Base-by-base conservation (phyloP, 129 eudicot species). In the Erigeron canadensis region DNA sequence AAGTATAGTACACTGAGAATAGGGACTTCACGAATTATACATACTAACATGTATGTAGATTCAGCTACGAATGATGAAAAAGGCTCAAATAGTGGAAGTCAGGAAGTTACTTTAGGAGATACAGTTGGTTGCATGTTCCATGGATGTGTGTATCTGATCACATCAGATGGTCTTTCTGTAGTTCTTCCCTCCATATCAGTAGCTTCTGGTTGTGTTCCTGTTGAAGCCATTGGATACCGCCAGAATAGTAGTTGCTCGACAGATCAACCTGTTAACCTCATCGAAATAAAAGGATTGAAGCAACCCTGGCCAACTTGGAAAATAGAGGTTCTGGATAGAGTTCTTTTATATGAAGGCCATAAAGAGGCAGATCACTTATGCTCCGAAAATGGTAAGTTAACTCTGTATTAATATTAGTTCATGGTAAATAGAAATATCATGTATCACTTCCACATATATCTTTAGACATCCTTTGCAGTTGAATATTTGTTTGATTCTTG, bases 301-400 rank as follows among this genome's bases (percentile, higher is more conserved):
- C 80, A 79, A 63, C 84, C 89, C 47, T 82, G 85, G 82, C 82
- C 91, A 73, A 80, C 93, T 53, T 90, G 97, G 96, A 90, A 87
- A 86, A 61, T 84, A 70, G 98, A 86, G 79, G 77, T 94, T 51
- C 76, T 94, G 81, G 98, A 94, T 80, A 86, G 93, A 83, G 86
- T 82, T 63, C 89, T 94, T 77, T 38, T 94, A 46, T 90, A 84
- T 64, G 98, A 94, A 84, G 95, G 92, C 71, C 84, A 90, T 82
- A 91, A 87, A 81, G 96, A 74, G 81, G 98, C 98, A 76, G 98
- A 89, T 76, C 81, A 67, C 39, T 66, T 94, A 69, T 94, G 97
- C 87, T 72, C 75, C 46, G 85, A 89, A 81, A 94, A 94, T 71
- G 98, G 98, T 89, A 75, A 77, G 81, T 17, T 37, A n/a, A n/a